These are phyloP conservation scores for Wickerhamomyces alni DNA, from an alignment of 805 yeast genomes.

Conservation along the genomic window DNA sequence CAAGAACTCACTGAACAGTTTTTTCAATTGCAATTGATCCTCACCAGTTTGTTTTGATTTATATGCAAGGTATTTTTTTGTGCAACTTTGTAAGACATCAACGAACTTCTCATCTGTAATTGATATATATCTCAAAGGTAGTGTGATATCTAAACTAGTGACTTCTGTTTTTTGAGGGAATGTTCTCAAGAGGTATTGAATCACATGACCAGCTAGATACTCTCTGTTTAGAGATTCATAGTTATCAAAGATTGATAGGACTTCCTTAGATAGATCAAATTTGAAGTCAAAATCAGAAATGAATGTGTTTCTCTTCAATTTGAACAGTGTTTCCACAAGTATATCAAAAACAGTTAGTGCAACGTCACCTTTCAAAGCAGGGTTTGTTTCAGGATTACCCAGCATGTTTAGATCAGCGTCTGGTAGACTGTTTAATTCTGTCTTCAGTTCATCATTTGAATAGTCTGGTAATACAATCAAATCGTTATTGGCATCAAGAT, in stretches of 20 bases:
- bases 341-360: slow-evolving; percentile 64
- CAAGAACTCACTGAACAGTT: slow-evolving; percentile 23
- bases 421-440: slow-evolving; percentile 67
- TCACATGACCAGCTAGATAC: slow-evolving; percentile 59
- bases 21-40: slow-evolving; percentile 29
- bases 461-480: slow-evolving; percentile 39
- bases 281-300: slow-evolving; percentile 23
- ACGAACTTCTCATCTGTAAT: slow-evolving; percentile 41
- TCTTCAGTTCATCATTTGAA: slow-evolving; percentile 50
- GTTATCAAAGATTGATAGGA: slow-evolving; percentile 56
- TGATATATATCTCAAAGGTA: slow-evolving; percentile 55
- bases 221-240: slow-evolving; percentile 66
- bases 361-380: slow-evolving; percentile 70
- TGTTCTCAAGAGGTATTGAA: slow-evolving; percentile 43
- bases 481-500: slow-evolving; percentile 28
- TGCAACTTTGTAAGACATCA: slow-evolving; percentile 57
- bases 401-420: slow-evolving; percentile 82
- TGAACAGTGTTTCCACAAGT: slow-evolving; percentile 45
- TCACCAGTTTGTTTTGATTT: slow-evolving; percentile 34
- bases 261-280: slow-evolving; percentile 37
- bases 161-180: slow-evolving; percentile 35
- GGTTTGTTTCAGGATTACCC: slow-evolving; percentile 81
- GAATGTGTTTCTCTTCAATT: slow-evolving; percentile 13
- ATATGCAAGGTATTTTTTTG: slow-evolving; percentile 65
- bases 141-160: slow-evolving; percentile 48